Evolutionary conservation across 2,329 filamentous ascomycete genomes (phyloP), one percentile per base, ranked within the genome.

Genomic region (Berkeleyomyces basicola): DNA sequence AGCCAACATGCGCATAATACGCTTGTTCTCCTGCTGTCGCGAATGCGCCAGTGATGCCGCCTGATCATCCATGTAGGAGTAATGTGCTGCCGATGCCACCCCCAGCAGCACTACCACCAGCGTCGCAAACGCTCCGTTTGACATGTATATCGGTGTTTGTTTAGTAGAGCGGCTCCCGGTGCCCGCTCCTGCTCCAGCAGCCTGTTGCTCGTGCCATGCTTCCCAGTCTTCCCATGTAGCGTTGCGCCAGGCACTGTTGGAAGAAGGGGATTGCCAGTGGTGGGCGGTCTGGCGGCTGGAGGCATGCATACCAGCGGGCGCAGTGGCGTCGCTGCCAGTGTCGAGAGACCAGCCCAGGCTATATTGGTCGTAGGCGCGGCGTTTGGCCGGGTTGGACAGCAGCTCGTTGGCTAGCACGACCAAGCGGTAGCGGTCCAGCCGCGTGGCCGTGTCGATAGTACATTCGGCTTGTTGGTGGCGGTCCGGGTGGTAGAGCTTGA

Each of bases 141-240:
- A 88, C 74, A 92, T 84, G 72, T 84, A 87, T 61, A 84, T 68
- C 0, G 80, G 80, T 66, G 78, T 74, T 68, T 82, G 81, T 66
- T 73, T 75, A 66, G 71, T 31, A 5, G 33, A 5, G 2, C 31
- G 37, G 39, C 37, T 10, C 33, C 43, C 16, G 11, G 37, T 71
- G 67, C 77, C 75, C 58, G 77, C 72, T 70, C 77, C 72, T 72
- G 78, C 72, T 14, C n/a, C 14, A 33, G 23, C 49, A 11, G 33
- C 49, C 33, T 63, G 49, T 14, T 49, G 58, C 42, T 82, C 77
- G 68, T 88, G 81, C 85, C 87, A 95, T 53, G 79, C 79, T 75
- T 96, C 89, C 91, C 91, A 96, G 72, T 99, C 93, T 71, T 99
- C 93, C 93, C 93, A 99, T 0, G 93, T 97, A 0, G 90, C 93